Percentiles rank a stretch among this genome's conserved stretches.
These are phyloP conservation scores for Amanita brunnescens DNA, from an alignment of 768 basidiomycete species.

Conservation along the genomic window DNA sequence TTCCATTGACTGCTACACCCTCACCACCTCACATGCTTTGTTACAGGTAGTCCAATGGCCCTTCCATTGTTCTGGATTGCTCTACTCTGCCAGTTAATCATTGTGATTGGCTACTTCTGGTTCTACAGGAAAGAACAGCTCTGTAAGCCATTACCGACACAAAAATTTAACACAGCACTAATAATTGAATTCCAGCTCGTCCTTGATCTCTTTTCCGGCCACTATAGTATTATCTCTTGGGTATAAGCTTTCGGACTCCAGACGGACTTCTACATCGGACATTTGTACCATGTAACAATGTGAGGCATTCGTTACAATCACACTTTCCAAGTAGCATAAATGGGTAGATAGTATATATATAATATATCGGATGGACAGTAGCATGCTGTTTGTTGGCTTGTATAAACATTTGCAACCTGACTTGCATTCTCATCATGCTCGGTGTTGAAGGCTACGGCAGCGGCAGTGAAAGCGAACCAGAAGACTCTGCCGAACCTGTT, in stretches of 20 bases:
- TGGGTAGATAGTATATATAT: neutral
- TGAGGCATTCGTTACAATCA: neutral
- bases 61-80: constrained; percentile 86
- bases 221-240: neutral
- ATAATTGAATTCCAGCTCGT: constrained; percentile 21
- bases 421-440: constrained; percentile 37
- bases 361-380: neutral
- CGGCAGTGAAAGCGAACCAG: constrained; percentile 51
- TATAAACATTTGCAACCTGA: neutral
- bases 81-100: constrained; percentile 67
- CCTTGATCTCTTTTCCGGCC: constrained; percentile 21
- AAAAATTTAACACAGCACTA: neutral
- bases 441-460: constrained; percentile 75
- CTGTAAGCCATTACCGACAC: constrained; percentile 33
- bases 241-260: neutral
- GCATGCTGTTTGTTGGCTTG: neutral
- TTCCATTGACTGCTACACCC: neutral
- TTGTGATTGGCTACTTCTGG: constrained; percentile 91
- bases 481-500: constrained; percentile 16
- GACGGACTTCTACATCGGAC: constrained; percentile 2
- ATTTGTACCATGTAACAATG: neutral
- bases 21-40: neutral
- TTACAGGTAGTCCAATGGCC: constrained; percentile 68
- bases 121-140: constrained; percentile 96
- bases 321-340: neutral